Evolutionary conservation across 2,329 filamentous ascomycete genomes (phyloP).

Genomic region (Alternaria atra): DNA sequence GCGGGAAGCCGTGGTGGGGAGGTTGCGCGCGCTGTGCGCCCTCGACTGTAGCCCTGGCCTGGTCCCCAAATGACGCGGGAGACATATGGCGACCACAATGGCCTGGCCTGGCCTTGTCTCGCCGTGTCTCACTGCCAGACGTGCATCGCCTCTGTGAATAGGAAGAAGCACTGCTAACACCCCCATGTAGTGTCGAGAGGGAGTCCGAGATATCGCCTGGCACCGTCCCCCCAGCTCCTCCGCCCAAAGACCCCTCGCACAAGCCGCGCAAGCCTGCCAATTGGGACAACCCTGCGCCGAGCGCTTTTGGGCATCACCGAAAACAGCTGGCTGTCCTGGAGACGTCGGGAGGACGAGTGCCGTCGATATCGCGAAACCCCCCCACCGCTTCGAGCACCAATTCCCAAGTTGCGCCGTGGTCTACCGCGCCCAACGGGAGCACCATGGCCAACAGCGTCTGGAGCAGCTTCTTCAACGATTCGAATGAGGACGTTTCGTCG

Average conservation of each 20-base stretch:
- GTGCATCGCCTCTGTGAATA: conserved; percentile 14
- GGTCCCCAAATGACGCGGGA: conserved; percentile 18
- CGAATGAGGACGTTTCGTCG: conserved; percentile 74
- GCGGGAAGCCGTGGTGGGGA: conserved; percentile 4
- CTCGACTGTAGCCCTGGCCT: conserved; percentile 20
- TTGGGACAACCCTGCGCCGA: conserved; percentile 64
- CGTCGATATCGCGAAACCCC: conserved; percentile 66
- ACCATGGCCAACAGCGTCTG: conserved; percentile 57
- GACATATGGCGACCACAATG: conserved; percentile 21
- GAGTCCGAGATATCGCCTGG: conserved; percentile 56
- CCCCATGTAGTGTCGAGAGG: conserved; percentile 53
- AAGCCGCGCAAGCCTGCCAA: conserved; percentile 54
- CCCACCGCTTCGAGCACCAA: conserved; percentile 64
- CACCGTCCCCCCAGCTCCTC: conserved; percentile 48
- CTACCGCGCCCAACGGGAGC: conserved; percentile 51
- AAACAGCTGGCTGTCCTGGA: conserved; percentile 76
- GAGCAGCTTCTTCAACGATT: conserved; percentile 76
- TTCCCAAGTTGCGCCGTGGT: conserved; percentile 63
- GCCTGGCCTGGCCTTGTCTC: conserved; percentile 28
- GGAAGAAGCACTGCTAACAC: conserved; percentile 37
- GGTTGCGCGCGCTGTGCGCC: conserved; percentile 31
- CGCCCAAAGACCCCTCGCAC: conserved; percentile 47
- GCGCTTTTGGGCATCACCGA: conserved; percentile 74
- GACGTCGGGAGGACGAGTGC: conserved; percentile 64
- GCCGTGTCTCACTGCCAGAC: conserved; percentile 35